phyloP scores from a whole-genome alignment of 805 yeast genomes.

The Saturnispora diversa region DNA sequence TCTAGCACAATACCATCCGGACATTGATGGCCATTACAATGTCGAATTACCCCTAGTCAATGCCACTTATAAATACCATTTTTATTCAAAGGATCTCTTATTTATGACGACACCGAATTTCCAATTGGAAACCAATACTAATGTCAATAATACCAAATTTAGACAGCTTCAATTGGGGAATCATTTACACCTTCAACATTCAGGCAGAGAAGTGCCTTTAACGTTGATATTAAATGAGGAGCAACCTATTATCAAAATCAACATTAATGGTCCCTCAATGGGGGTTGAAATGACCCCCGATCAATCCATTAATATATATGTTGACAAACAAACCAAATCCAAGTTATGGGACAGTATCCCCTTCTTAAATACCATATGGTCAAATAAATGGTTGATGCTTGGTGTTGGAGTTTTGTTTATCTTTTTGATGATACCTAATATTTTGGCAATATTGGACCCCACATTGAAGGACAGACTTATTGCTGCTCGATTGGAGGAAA shows the following conservation, averaged over 20 bases:
- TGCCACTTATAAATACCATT: slow-evolving; percentile 4
- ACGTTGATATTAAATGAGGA: not conserved
- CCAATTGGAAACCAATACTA: not conserved
- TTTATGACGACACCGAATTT: slow-evolving; percentile 3
- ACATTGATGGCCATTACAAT: not conserved
- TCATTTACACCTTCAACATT: not conserved
- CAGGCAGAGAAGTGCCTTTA: not conserved
- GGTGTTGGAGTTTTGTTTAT: not conserved
- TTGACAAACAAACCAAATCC: no score
- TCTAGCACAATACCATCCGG: not conserved
- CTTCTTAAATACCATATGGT: not conserved
- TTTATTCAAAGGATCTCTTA: slow-evolving; percentile 8
- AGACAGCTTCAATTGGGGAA: not conserved
- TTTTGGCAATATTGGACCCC: slow-evolving; percentile 7
- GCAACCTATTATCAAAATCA: not conserved
- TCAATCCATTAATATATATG: not conserved
- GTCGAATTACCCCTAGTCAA: not conserved
- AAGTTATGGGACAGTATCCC: not conserved
- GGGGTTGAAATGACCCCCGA: slow-evolving; percentile 1
- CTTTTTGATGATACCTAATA: not conserved
- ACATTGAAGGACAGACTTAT: slow-evolving; percentile 6
- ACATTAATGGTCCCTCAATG: not conserved
- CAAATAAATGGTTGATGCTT: not conserved
- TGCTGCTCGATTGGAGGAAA: slow-evolving; percentile 6
- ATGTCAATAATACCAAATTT: not conserved